Evolutionary conservation across 2,329 filamentous ascomycete genomes (phyloP), one percentile per base, ranked within the genome.

Genomic region (Clonostachys sp.): DNA sequence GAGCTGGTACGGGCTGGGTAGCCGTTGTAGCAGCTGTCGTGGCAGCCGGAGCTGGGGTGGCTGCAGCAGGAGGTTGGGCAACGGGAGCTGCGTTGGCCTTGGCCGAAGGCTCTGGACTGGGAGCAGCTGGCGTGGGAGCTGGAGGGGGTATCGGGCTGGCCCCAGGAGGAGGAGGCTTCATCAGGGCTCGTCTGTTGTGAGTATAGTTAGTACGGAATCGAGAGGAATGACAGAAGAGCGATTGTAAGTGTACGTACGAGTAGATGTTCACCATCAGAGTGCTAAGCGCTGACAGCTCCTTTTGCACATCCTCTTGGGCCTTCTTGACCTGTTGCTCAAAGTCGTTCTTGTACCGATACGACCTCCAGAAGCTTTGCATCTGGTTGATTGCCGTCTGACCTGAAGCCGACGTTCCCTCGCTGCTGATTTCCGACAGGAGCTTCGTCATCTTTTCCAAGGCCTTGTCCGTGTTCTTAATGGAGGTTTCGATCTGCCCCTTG

Each of bases 181-280:
- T 58, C 3, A 65, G 44, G 12, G 62, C 56, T 10, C 61, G 58
- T 5, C 62, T 64, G 1, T 2, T 5, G 2, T 1, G 2, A 4
- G 13, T 44, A 34, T 46, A 30, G 30, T 24, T 6, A 10, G 17
- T 8, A 20, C 9, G 24, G 5, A 30, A 3, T 30, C 24, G 24
- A 30, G 24, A 9, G 24, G 9, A 10, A 30, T 2, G 24, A 30
- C 24, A 30, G 8, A 30, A 30, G 24, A 30, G 24, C 24, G 24
- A 10, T 30, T 30, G 24, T 30, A 30, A 30, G 8, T 30, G 24
- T 30, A 61, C 60, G 46, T 42, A 64, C 62, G 62, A 61, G 53
- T 65, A 64, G 4, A 65, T 57, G 10, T 62, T 64, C 4, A 61
- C 55, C 62, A 65, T 64, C 2, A 64, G 48, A 20, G 53, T 61